Evolutionary conservation across 139 green algal species (phyloP).

Genomic region (Trebouxia sp.): DNA sequence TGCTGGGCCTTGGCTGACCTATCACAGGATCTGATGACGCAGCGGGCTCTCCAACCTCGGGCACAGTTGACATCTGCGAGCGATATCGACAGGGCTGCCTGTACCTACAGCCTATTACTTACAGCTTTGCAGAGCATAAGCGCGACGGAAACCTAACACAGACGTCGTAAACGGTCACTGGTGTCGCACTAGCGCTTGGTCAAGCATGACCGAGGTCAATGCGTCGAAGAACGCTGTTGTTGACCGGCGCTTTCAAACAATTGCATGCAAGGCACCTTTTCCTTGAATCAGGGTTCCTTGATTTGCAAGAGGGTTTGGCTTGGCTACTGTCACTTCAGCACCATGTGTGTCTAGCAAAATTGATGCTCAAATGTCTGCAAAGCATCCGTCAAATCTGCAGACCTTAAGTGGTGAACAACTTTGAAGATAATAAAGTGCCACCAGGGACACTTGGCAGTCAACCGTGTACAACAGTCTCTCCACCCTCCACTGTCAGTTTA

Average conservation of each 20-base stretch:
- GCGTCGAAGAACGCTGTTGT: background rate
- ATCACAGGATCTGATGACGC: background rate
- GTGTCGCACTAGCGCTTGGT: background rate
- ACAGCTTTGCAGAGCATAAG: no score
- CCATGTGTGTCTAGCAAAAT: no score
- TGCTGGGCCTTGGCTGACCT: background rate
- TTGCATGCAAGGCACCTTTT: background rate
- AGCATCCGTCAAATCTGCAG: no score
- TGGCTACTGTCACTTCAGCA: no score
- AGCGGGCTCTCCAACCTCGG: background rate
- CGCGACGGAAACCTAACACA: background rate
- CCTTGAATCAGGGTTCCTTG: background rate
- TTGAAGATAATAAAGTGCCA: no score
- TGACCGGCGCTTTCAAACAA: background rate
- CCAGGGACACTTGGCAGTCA: no score
- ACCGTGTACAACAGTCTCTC: no score
- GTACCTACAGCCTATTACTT: no score
- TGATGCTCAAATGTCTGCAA: no score
- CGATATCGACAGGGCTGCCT: background rate
- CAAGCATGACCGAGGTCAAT: background rate
- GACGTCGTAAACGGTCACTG: background rate
- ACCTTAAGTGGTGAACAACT: no score
- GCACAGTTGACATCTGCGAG: conserved; percentile 16
- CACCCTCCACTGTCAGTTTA: no score
- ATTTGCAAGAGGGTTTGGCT: no score